These are phyloP conservation scores for Erythrophleum ivorense DNA, from an alignment of 331 rosid species.

Conservation along the genomic window DNA sequence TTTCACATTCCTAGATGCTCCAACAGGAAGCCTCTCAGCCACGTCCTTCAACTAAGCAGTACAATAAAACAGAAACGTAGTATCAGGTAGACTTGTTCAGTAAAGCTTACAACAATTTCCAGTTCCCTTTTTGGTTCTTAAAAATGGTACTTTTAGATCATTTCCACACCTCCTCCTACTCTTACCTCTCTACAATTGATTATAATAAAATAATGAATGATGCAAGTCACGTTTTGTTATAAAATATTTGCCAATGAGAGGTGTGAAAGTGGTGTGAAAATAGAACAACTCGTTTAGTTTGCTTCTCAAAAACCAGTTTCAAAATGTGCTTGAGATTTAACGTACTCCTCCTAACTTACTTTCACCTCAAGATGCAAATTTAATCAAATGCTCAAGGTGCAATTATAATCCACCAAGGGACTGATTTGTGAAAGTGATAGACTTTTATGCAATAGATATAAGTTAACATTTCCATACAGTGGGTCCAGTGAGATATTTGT, in stretches of 20 bases:
- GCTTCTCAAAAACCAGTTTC: background rate
- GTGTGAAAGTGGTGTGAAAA: background rate
- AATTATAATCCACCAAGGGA: background rate
- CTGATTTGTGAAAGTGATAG: background rate
- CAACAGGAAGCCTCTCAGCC: slow-evolving; percentile 97
- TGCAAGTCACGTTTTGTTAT: background rate
- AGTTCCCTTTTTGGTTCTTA: background rate
- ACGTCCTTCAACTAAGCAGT: slow-evolving; percentile 81
- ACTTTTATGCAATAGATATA: background rate
- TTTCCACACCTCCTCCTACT: background rate
- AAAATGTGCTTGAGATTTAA: background rate
- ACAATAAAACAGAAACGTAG: slow-evolving; percentile 17
- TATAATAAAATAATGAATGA: background rate
- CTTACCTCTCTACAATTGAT: background rate
- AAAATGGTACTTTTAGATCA: background rate
- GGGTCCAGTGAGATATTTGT: background rate
- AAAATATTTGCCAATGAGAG: background rate
- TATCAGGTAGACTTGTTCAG: slow-evolving; percentile 28
- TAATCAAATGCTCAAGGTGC: background rate
- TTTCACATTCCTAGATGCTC: slow-evolving; percentile 73
- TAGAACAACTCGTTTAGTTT: background rate
- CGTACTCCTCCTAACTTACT: background rate
- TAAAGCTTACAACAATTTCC: background rate
- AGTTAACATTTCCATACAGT: background rate
- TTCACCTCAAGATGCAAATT: background rate